phyloP scores from a whole-genome alignment of 2,329 filamentous ascomycete genomes.

The Exophiala aquamarina region DNA sequence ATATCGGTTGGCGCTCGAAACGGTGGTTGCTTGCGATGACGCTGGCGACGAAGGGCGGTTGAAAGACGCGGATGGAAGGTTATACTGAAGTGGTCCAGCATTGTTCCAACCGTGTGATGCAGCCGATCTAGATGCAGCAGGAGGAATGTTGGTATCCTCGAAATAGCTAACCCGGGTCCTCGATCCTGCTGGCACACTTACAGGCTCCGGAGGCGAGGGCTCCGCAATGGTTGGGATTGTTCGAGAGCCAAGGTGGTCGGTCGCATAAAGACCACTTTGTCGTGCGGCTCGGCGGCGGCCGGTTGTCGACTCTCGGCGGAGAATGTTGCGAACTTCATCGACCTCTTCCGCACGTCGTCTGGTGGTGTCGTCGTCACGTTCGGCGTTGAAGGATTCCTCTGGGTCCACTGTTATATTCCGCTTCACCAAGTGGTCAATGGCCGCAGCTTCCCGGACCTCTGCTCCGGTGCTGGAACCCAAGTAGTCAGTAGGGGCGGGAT shows the following conservation, averaged over 20 bases:
- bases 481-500: slow-evolving; percentile 1
- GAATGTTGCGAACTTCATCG: slow-evolving; percentile 28
- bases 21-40: slow-evolving; percentile 1
- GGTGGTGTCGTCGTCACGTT: slow-evolving; percentile 14
- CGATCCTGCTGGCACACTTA: slow-evolving; percentile 5
- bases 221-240: slow-evolving; percentile 23
- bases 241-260: slow-evolving; percentile 15
- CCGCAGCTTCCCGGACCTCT: slow-evolving; percentile 21
- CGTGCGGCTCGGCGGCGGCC: slow-evolving; percentile 35
- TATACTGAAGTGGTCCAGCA: slow-evolving; percentile 14
- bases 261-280: slow-evolving; percentile 16
- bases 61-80: not conserved
- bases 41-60: slow-evolving; percentile 8
- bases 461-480: slow-evolving; percentile 9
- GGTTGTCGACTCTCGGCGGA: slow-evolving; percentile 40
- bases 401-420: slow-evolving; percentile 22
- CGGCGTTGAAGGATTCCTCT: slow-evolving; percentile 17
- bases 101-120: slow-evolving; percentile 11
- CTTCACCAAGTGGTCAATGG: slow-evolving; percentile 15
- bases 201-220: slow-evolving; percentile 18
- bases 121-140: slow-evolving; percentile 10
- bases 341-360: slow-evolving; percentile 28
- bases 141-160: slow-evolving; percentile 20
- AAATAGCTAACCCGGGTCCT: slow-evolving; percentile 23
- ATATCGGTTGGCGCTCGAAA: slow-evolving; percentile 14